Evolutionary conservation across 164 flowering plant species (phyloP).

Genomic region (Tetracentron sinense): DNA sequence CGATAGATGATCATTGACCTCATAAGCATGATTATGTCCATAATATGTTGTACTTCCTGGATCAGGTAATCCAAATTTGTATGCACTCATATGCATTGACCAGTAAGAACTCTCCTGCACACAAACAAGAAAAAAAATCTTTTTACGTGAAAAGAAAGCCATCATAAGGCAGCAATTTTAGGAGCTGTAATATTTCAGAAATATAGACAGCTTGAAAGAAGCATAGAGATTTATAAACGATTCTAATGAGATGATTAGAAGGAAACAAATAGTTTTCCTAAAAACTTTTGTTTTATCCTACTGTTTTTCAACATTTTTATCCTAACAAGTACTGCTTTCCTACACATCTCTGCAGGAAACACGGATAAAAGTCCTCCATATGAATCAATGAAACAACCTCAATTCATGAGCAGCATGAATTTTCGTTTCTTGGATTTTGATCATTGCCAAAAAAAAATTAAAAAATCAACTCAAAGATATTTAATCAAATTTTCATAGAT

Average conservation of each 20-base stretch:
- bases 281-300: too few species aligned
- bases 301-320: too few species aligned
- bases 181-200: too few species aligned
- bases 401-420: too few species aligned
- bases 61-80: constrained; percentile 59
- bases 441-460: background rate
- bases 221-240: too few species aligned
- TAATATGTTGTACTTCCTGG: constrained; percentile 45
- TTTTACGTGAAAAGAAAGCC: background rate
- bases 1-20: constrained; percentile 35
- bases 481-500: background rate
- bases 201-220: too few species aligned
- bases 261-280: too few species aligned
- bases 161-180: background rate
- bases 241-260: too few species aligned
- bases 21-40: constrained; percentile 38
- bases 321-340: too few species aligned
- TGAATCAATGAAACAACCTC: too few species aligned
- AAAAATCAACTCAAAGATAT: background rate
- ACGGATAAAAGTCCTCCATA: too few species aligned
- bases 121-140: constrained; percentile 6
- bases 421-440: background rate
- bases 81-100: constrained; percentile 39
- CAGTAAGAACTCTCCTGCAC: constrained; percentile 65
- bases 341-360: too few species aligned